A percentile compares a stretch with the other conserved stretches of the same genome.
These are phyloP conservation scores for Fusarium austroafricanum DNA, from an alignment of 2,329 filamentous ascomycete genomes.

Conservation along the genomic window DNA sequence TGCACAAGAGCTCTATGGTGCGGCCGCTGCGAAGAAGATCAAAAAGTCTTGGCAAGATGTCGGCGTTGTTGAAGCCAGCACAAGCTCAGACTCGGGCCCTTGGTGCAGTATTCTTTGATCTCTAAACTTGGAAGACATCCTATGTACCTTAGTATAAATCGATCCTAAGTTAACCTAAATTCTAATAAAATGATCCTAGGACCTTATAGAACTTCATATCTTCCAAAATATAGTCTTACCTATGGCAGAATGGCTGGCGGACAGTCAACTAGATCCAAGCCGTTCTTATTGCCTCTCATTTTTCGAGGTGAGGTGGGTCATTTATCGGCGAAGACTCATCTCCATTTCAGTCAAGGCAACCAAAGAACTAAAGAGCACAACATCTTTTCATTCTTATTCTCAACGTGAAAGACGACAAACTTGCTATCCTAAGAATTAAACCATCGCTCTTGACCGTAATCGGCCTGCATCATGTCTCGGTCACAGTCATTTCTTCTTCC, in stretches of 20 bases:
- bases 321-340: constrained; percentile 14
- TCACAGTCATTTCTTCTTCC: constrained; percentile 33
- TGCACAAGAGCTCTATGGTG: constrained; percentile 57
- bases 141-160: not conserved
- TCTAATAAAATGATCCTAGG: no score
- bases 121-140: not conserved
- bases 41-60: constrained; percentile 62
- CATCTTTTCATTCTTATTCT: not conserved
- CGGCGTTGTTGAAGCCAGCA: constrained; percentile 52
- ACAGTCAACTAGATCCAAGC: no score
- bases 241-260: no score
- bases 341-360: not conserved
- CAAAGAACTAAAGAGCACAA: not conserved
- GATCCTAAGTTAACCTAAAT: not conserved
- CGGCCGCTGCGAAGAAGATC: constrained; percentile 57
- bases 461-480: constrained; percentile 21
- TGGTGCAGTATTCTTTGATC: constrained; percentile 36
- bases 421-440: no score
- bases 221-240: no score
- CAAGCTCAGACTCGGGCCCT: constrained; percentile 27
- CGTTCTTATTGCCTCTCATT: no score
- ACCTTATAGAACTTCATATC: not conserved
- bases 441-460: not conserved
- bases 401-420: not conserved
- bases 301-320: not conserved